Conservation (phyloP, 2,329 filamentous ascomycete genomes). For the Exutisphaerella laricina region DNA sequence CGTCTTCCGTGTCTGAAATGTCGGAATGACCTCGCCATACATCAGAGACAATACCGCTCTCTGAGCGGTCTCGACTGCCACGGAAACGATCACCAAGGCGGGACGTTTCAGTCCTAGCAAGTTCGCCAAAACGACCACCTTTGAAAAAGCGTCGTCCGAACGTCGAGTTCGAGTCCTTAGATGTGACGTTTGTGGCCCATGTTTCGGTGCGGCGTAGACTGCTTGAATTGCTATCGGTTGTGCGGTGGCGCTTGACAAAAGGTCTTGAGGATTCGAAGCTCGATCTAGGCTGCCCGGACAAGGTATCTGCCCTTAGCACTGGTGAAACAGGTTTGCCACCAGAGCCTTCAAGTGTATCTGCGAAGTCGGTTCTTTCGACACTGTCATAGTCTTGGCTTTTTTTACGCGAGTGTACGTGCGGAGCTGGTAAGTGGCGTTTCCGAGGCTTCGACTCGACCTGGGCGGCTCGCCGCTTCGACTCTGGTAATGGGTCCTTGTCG, state of each 20-base stretch:
- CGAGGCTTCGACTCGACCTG: slow-evolving; percentile 32
- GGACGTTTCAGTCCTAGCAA: slow-evolving; percentile 61
- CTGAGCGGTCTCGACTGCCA: slow-evolving; percentile 47
- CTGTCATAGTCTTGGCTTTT: slow-evolving; percentile 32
- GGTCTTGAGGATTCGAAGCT: slow-evolving; percentile 36
- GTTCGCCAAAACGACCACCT: slow-evolving; percentile 65
- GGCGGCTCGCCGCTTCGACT: slow-evolving; percentile 17
- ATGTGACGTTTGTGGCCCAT: slow-evolving; percentile 6
- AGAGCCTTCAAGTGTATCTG: slow-evolving; percentile 6
- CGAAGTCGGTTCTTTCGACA: slow-evolving; percentile 31
- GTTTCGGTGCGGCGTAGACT: slow-evolving; percentile 33
- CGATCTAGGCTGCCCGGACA: slow-evolving; percentile 21
- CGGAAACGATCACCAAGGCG: slow-evolving; percentile 57
- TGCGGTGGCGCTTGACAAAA: slow-evolving; percentile 29
- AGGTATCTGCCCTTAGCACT: slow-evolving; percentile 12
- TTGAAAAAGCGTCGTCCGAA: slow-evolving; percentile 69
- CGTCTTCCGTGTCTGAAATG: slow-evolving; percentile 45
- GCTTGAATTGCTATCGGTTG: slow-evolving; percentile 45
- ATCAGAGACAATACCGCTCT: slow-evolving; percentile 40
- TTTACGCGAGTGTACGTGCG: slow-evolving; percentile 30
- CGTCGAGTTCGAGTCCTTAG: slow-evolving; percentile 46
- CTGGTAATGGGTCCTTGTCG: slow-evolving; percentile 13
- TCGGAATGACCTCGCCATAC: slow-evolving; percentile 44
- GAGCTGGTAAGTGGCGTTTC: slow-evolving; percentile 37
- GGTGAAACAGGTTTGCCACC: slow-evolving; percentile 13